These are phyloP conservation scores for Dryas integrifolia DNA, from an alignment of 331 rosid species.

Conservation along the genomic window DNA sequence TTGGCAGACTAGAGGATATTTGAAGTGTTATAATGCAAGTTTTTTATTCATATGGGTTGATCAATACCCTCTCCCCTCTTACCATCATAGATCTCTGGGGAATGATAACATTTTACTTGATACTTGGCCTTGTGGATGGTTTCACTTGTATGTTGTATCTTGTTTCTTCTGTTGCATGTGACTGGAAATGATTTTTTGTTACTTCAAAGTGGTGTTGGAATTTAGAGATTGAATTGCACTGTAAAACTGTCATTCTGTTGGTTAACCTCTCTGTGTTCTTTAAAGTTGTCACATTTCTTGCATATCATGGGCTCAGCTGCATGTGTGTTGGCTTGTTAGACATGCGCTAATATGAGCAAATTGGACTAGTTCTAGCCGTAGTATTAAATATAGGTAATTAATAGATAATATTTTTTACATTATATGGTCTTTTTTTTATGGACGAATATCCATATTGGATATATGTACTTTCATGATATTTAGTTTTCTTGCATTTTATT, in stretches of 20 bases:
- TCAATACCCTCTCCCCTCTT: slow-evolving; percentile 25
- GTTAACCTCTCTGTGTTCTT: too few relatives aligned
- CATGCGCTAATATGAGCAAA: too few relatives aligned
- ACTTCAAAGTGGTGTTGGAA: slow-evolving; percentile 29
- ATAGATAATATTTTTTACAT: too few relatives aligned
- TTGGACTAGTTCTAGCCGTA: too few relatives aligned
- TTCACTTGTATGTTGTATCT: slow-evolving; percentile 31
- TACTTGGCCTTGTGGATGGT: slow-evolving; percentile 25
- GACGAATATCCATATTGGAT: too few relatives aligned
- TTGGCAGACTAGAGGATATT: slow-evolving; percentile 59
- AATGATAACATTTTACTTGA: slow-evolving; percentile 17
- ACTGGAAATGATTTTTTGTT: slow-evolving; percentile 28
- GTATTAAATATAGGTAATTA: too few relatives aligned
- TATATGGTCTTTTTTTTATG: too few relatives aligned
- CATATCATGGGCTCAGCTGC: too few relatives aligned
- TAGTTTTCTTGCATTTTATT: too few relatives aligned
- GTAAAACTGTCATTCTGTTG: not conserved
- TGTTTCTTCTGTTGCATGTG: slow-evolving; percentile 24
- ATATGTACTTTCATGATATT: too few relatives aligned
- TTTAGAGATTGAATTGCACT: slow-evolving; percentile 18
- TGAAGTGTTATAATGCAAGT: not conserved
- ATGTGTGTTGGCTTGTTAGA: too few relatives aligned
- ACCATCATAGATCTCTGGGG: slow-evolving; percentile 27
- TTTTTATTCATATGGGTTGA: slow-evolving; percentile 20
- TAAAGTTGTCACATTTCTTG: too few relatives aligned